Conservation (phyloP, 2,329 filamentous ascomycete species). For the Magnaporthiopsis rhizophila region DNA sequence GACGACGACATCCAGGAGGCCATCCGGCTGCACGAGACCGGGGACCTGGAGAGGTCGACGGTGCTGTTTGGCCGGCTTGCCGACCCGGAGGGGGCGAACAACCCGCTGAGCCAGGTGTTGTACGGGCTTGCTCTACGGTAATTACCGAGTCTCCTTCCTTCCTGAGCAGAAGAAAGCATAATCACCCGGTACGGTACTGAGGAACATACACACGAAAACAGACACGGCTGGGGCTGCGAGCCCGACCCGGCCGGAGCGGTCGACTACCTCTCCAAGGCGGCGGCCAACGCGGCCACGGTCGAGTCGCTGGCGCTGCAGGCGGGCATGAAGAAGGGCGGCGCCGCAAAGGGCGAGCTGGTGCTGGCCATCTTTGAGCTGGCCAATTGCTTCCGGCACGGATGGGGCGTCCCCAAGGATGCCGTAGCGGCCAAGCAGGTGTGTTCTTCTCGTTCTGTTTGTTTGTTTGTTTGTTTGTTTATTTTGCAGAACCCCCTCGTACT, state of each 20-base stretch:
- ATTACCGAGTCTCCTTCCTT: too few relatives aligned
- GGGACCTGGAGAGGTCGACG: slow-evolving; percentile 73
- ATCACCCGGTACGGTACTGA: too few relatives aligned
- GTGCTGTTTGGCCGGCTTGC: slow-evolving; percentile 76
- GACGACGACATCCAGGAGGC: slow-evolving; percentile 83
- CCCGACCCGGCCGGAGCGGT: slow-evolving; percentile 67
- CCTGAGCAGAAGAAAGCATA: too few relatives aligned
- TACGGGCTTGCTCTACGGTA: slow-evolving; percentile 87
- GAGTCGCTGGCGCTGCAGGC: slow-evolving; percentile 79
- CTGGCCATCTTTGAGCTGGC: slow-evolving; percentile 93
- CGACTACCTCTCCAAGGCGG: slow-evolving; percentile 78
- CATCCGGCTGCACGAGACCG: slow-evolving; percentile 85
- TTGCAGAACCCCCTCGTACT: too few relatives aligned
- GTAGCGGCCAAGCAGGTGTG: slow-evolving; percentile 68
- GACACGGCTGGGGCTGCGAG: slow-evolving; percentile 87
- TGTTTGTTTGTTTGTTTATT: too few relatives aligned
- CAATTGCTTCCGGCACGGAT: slow-evolving; percentile 88
- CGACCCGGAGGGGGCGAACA: slow-evolving; percentile 76
- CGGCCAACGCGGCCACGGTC: slow-evolving; percentile 80
- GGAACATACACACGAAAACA: slow-evolving; percentile 27
- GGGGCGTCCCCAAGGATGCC: slow-evolving; percentile 82
- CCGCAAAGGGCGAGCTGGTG: slow-evolving; percentile 91
- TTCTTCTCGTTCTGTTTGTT: slow-evolving; percentile 9
- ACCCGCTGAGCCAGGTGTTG: slow-evolving; percentile 89
- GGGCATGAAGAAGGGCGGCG: slow-evolving; percentile 86